Conservation (phyloP, 345 rosid species). For the Eucalyptus polybractea region DNA sequence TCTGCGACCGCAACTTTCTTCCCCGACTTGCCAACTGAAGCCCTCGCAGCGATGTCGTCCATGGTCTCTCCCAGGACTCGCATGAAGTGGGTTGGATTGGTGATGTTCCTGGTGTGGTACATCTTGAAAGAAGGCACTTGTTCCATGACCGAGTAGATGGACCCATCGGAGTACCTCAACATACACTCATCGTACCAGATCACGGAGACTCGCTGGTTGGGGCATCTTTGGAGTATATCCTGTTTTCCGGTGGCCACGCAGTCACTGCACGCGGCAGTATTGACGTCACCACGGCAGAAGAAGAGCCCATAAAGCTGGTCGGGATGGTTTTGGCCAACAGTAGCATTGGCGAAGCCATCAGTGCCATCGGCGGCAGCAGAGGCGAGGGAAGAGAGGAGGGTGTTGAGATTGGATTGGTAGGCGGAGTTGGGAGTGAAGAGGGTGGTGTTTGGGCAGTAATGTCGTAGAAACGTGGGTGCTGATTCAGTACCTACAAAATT, state of each 20-base stretch:
- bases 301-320: conserved; percentile 6
- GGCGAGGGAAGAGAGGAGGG: no score
- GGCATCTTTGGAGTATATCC: background rate
- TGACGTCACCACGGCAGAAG: conserved; percentile 15
- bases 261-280: background rate
- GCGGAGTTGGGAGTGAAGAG: no score
- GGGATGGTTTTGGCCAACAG: background rate
- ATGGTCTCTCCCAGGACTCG: background rate
- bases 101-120: background rate
- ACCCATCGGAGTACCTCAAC: conserved; percentile 20
- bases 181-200: conserved; percentile 24
- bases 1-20: conserved; percentile 15
- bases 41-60: background rate
- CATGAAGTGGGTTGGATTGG: background rate
- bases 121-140: accelerated
- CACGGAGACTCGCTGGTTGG: background rate
- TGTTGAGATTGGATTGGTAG: no score
- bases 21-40: background rate
- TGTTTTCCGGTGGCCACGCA: conserved; percentile 8
- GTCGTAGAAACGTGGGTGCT: no score
- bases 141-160: background rate
- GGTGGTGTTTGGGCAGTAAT: no score
- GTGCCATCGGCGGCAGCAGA: no score
- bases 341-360: no score
- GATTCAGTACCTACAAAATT: no score